These are phyloP conservation scores for Mycena haematopus DNA, from an alignment of 768 basidiomycete genomes.

Conservation along the genomic window DNA sequence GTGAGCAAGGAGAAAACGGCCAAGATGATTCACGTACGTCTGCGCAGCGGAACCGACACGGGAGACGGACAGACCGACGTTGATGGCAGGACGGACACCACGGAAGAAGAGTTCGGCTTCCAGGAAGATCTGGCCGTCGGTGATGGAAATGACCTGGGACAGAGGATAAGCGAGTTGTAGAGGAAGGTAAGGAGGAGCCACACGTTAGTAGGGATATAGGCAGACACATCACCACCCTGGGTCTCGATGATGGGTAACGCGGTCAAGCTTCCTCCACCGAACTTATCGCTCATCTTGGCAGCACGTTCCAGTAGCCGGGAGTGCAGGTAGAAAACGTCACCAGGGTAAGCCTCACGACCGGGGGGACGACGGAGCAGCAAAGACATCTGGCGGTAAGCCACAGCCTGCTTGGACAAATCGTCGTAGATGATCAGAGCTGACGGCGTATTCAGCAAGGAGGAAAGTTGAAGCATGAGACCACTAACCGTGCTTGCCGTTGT, in stretches of 20 bases:
- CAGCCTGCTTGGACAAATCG: conserved; percentile 99
- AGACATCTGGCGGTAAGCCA: conserved; percentile 99
- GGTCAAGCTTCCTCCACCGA: conserved; percentile 98
- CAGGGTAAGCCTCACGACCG: conserved; percentile 99
- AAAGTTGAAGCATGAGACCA: background rate
- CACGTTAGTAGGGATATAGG: conserved; percentile 95
- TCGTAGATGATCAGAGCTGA: conserved; percentile 97
- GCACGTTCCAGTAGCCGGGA: conserved; percentile 99
- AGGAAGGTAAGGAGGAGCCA: background rate
- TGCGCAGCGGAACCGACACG: conserved; percentile 99
- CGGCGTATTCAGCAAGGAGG: conserved; percentile 10
- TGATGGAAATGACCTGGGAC: conserved; percentile 95
- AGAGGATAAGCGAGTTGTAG: conserved; percentile 1
- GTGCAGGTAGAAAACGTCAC: conserved; percentile 99
- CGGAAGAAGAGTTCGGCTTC: conserved; percentile 99
- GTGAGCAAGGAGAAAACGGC: background rate
- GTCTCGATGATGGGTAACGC: conserved; percentile 99
- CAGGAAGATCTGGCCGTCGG: conserved; percentile 99
- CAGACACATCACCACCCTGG: conserved; percentile 99
- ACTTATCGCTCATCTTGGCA: conserved; percentile 99
- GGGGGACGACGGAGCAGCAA: conserved; percentile 99
- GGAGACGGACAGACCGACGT: conserved; percentile 99
- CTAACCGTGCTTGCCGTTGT: conserved; percentile 98
- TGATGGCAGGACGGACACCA: conserved; percentile 99
- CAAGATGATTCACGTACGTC: conserved; percentile 68